Evolutionary conservation across 2,329 filamentous ascomycete genomes (phyloP).

Genomic region (Pseudogymnoascus sp.): DNA sequence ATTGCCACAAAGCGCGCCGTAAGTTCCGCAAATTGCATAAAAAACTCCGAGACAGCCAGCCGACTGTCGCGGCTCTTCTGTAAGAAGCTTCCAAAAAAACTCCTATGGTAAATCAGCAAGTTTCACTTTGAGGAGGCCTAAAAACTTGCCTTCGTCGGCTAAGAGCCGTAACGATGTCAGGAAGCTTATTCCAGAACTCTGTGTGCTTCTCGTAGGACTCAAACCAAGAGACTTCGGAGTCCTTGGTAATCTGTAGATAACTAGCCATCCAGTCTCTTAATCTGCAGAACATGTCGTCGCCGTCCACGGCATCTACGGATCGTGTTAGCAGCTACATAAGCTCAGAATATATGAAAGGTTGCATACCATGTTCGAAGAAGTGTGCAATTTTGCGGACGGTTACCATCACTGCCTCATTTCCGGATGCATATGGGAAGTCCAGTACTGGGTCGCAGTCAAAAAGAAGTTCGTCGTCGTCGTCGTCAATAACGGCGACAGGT

Average conservation of each 20-base stretch:
- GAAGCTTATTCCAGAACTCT: slow-evolving; percentile 46
- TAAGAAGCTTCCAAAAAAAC: slow-evolving; percentile 28
- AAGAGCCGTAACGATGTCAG: slow-evolving; percentile 41
- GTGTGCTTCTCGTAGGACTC: slow-evolving; percentile 39
- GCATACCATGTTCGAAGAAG: slow-evolving; percentile 34
- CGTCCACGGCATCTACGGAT: slow-evolving; percentile 34
- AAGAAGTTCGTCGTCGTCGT: slow-evolving; percentile 20
- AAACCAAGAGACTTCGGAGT: slow-evolving; percentile 31
- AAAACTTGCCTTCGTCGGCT: slow-evolving; percentile 36
- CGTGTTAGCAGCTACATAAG: slow-evolving; percentile 21
- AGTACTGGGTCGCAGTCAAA: slow-evolving; percentile 35
- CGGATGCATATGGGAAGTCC: slow-evolving; percentile 38
- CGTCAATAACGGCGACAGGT: slow-evolving; percentile 25
- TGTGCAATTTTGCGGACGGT: slow-evolving; percentile 24
- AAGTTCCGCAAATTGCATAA: slow-evolving; percentile 37
- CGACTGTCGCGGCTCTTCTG: slow-evolving; percentile 18
- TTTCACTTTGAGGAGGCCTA: neutral
- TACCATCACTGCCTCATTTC: slow-evolving; percentile 17
- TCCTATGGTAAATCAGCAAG: slow-evolving; percentile 21
- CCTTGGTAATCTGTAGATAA: slow-evolving; percentile 38
- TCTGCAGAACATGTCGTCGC: slow-evolving; percentile 38
- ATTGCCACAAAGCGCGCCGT: slow-evolving; percentile 45
- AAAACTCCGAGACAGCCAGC: slow-evolving; percentile 23
- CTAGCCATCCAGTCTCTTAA: slow-evolving; percentile 45
- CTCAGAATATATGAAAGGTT: slow-evolving; percentile 21